A percentile compares a stretch with the other conserved stretches of the same genome.
Conservation (phyloP, 2,329 filamentous ascomycete genomes). For the Byssochlamys sp. region DNA sequence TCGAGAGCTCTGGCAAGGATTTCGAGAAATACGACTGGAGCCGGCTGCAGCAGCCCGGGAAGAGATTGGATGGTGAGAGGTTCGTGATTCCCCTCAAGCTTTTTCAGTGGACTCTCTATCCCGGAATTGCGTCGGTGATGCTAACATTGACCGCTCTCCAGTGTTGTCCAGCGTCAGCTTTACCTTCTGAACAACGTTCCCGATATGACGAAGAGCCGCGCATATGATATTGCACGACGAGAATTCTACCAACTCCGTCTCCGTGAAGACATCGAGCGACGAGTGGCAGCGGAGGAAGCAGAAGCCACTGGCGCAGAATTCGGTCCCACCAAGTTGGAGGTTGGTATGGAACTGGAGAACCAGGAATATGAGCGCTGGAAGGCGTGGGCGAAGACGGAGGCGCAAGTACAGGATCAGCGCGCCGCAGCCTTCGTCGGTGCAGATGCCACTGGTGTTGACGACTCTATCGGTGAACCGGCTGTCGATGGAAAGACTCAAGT, state of each 20-base stretch:
- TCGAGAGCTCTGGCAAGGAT: slow-evolving; percentile 81
- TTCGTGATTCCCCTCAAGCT: slow-evolving; percentile 31
- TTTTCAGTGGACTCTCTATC: neutral
- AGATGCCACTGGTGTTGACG: slow-evolving; percentile 29
- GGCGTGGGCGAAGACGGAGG: slow-evolving; percentile 56
- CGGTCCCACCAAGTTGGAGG: slow-evolving; percentile 62
- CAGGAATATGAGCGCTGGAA: slow-evolving; percentile 75
- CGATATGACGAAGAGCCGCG: slow-evolving; percentile 52
- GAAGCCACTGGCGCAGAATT: slow-evolving; percentile 79
- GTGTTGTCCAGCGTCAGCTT: slow-evolving; percentile 83
- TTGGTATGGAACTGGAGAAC: slow-evolving; percentile 76
- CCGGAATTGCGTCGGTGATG: neutral
- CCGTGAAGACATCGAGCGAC: slow-evolving; percentile 68
- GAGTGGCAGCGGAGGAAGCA: slow-evolving; percentile 81
- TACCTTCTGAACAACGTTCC: slow-evolving; percentile 64
- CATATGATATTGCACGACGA: slow-evolving; percentile 77
- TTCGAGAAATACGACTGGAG: slow-evolving; percentile 70
- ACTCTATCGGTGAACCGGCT: slow-evolving; percentile 8
- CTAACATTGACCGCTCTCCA: slow-evolving; percentile 30
- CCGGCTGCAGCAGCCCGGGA: slow-evolving; percentile 61
- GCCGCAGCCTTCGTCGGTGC: slow-evolving; percentile 35
- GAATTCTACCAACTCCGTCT: slow-evolving; percentile 86
- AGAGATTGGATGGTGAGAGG: slow-evolving; percentile 76
- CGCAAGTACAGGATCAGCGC: slow-evolving; percentile 40
- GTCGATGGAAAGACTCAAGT: neutral